phyloP scores from a whole-genome alignment of 106 monocot genomes.

The Dendrobium officinale region DNA sequence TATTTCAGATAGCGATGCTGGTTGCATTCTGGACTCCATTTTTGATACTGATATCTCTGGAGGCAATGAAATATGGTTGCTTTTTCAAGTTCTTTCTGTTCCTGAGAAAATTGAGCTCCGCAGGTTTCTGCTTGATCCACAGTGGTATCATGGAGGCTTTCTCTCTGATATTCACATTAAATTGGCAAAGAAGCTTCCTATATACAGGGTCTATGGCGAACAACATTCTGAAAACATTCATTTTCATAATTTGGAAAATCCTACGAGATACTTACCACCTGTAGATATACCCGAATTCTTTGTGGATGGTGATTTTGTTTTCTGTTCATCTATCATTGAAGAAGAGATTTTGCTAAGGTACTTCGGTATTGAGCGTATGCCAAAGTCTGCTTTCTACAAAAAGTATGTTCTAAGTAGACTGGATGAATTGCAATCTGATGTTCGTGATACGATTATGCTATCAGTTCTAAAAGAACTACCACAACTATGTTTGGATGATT shows the following conservation, averaged over 20 bases:
- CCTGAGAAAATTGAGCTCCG: constrained; percentile 72
- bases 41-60: constrained; percentile 37
- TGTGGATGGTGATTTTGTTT: constrained; percentile 59
- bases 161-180: constrained; percentile 54
- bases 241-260: constrained; percentile 61
- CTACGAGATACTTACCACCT: constrained; percentile 68
- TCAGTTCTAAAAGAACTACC: constrained; percentile 80
- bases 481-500: constrained; percentile 64
- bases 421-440: constrained; percentile 49
- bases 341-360: constrained; percentile 68
- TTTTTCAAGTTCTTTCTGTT: constrained; percentile 39
- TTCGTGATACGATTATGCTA: constrained; percentile 70
- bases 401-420: constrained; percentile 57
- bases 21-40: constrained; percentile 69
- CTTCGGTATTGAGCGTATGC: constrained; percentile 65
- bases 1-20: constrained; percentile 65
- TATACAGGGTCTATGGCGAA: constrained; percentile 56
- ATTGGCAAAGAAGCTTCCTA: constrained; percentile 66
- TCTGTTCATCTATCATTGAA: constrained; percentile 48
- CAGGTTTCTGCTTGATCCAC: constrained; percentile 73
- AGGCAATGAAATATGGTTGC: constrained; percentile 26
- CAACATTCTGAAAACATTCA: constrained; percentile 15
- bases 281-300: constrained; percentile 47
- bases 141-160: constrained; percentile 70
- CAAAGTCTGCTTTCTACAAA: constrained; percentile 58